Base-by-base conservation (phyloP, 2,329 filamentous ascomycete genomes). In the Aspergillus bombycis region DNA sequence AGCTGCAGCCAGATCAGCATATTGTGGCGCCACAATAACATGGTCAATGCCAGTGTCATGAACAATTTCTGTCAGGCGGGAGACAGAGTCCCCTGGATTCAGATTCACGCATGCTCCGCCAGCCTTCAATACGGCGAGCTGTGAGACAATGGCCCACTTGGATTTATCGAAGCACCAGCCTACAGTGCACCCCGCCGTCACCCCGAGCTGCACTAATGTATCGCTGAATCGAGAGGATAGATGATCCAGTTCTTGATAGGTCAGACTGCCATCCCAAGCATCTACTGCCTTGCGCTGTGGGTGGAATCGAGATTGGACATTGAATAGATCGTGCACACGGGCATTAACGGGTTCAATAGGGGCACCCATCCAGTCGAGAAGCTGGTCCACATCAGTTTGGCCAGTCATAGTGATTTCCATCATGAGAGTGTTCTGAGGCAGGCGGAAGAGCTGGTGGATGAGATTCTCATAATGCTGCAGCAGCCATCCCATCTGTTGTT, bases 81-180 rank as follows among this genome's bases (percentile, higher is more conserved):
- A 34, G 19, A 43, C 26, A 12, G 59, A 43, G n/a, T 61, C 41
- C 14, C 21, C 19, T n/a, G 53, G 53, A 38, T 57, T 41, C n/a
- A 61, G 30, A 41, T 46, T 52, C 11, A 63, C 61, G 23, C 45
- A 60, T 12, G 57, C 61, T 14, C 48, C 63, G 10, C 63, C 63
- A 19, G 61, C 58, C 38, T 63, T 62, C 34, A 62, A 23, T 12
- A 63, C 34, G 9, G 45, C 63, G 11, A 65, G 21, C 53, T 60
- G 59, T 23, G 53, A 23, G 12, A 63, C 54, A 19, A 60, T 45
- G 9, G 61, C 58, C 60, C 60, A 65, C 9, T 36, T 48, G 14
- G 63, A 63, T 46, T 65, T 65, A 19, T 62, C 61, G 9, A 65
- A 58, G 34, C 60, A 63, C 52, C 52, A 36, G 10, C 53, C 23